Evolutionary conservation across 441 rosid species (phyloP), one percentile per base, ranked within the genome.

Genomic region (Daphne laureola): DNA sequence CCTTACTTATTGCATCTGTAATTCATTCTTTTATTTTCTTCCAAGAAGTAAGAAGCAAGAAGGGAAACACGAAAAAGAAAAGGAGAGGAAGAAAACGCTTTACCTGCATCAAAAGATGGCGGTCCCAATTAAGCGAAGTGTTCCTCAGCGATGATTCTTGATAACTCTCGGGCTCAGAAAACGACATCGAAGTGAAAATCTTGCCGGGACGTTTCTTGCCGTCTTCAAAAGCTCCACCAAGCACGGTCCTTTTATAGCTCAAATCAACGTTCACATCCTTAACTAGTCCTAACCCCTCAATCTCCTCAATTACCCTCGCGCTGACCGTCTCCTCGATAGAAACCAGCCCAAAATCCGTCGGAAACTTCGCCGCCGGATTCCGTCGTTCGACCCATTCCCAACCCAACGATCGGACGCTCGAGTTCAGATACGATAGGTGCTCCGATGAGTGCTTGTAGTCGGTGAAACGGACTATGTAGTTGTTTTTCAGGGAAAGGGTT

Each of bases 381-480:
- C 59, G 64, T 64, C 97, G 80, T 75, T 78, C 81, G 79, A 90
- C 76, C 99, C 99, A 87, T 47, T 75, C 69, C 99, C 96, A 90
- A 14, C 87, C 86, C 27, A 38, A 70, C 51, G 84, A 73, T 66
- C 69, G 68, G 58, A 87, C 49, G 59, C 53, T 47, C 16, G 84
- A 79, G 67, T 76, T 73, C 67, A 93, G 78, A 73, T 79, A 82
- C 14, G 53, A 43, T 3, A 78, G 81, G 67, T 84, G 89, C 54
- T 74, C 69, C 25, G 73, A 73, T 15, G 89, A 83, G 47, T 58
- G 55, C 51, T 63, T 69, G 68, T 93, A 93, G 58, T 73, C 73
- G 17, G 59, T 80, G 76, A 93, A 93, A 41, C 99, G 86, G 74
- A 90, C 81, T 64, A 93, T 78, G 79, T 82, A 83, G 70, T 74